A percentile compares a stretch with the other conserved stretches of the same genome.
phyloP scores from a whole-genome alignment of 108 stramenopile genomes.

The Parietichytrium sp. region DNA sequence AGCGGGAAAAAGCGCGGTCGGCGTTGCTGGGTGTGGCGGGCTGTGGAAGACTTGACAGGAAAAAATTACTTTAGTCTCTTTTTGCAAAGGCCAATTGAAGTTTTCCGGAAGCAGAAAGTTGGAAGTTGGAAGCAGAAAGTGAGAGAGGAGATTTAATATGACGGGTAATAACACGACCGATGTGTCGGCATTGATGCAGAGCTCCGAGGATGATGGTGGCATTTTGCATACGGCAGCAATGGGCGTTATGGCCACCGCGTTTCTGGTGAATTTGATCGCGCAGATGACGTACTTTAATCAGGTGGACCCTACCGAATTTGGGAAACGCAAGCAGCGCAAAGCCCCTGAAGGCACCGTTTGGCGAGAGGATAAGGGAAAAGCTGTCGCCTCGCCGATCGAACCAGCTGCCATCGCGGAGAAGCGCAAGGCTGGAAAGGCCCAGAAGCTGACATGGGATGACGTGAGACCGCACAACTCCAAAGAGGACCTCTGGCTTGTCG shows the following conservation, averaged over 20 bases:
- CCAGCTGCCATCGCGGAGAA: neutral
- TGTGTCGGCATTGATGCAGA: too few species aligned
- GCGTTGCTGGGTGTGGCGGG: too few species aligned
- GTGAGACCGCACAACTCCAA: constrained; percentile 81
- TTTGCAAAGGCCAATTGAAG: too few species aligned
- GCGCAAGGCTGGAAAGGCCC: neutral
- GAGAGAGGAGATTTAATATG: too few species aligned
- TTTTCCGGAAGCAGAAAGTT: too few species aligned
- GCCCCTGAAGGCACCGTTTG: constrained; percentile 8
- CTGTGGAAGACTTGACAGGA: too few species aligned
- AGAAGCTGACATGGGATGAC: constrained; percentile 71
- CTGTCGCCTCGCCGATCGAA: neutral
- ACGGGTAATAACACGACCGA: too few species aligned
- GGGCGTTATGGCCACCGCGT: neutral
- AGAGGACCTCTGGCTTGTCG: constrained; percentile 80
- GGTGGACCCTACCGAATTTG: neutral
- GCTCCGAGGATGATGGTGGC: neutral
- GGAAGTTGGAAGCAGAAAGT: too few species aligned
- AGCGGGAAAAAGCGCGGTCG: too few species aligned
- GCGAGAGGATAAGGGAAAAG: constrained; percentile 39
- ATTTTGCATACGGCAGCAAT: neutral
- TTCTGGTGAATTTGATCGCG: neutral
- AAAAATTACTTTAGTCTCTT: too few species aligned
- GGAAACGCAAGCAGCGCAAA: neutral
- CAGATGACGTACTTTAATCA: constrained; percentile 17